Evolutionary conservation across 1,284 basidiomycete genomes (phyloP).

Genomic region (Omphalotus olearius): DNA sequence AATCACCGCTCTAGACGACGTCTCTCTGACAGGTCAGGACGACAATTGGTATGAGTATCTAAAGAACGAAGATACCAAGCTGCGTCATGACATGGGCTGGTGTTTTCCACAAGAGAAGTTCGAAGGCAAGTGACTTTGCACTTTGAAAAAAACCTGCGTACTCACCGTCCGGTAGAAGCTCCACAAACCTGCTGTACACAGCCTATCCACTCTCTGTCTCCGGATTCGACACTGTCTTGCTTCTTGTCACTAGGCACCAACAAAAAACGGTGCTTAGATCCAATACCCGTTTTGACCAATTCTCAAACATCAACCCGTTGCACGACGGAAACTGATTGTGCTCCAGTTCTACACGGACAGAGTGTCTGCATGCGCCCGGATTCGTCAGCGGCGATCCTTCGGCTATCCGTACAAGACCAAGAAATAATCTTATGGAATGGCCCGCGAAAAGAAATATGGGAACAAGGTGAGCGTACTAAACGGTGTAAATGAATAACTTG

Average conservation of each 20-base stretch:
- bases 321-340: slow-evolving; percentile 21
- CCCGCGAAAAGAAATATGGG: slow-evolving; percentile 57
- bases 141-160: not conserved
- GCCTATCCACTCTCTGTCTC: slow-evolving; percentile 6
- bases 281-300: slow-evolving; percentile 43
- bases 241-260: slow-evolving; percentile 32
- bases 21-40: slow-evolving; percentile 25
- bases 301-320: slow-evolving; percentile 17
- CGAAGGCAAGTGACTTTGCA: slow-evolving; percentile 23
- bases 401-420: slow-evolving; percentile 33
- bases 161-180: slow-evolving; percentile 12
- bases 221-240: slow-evolving; percentile 34
- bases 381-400: slow-evolving; percentile 40
- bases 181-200: slow-evolving; percentile 20
- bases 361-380: slow-evolving; percentile 43
- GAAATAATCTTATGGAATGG: slow-evolving; percentile 64
- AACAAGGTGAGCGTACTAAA: slow-evolving; percentile 49
- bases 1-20: slow-evolving; percentile 58
- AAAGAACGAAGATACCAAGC: not conserved
- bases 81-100: slow-evolving; percentile 44
- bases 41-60: slow-evolving; percentile 50
- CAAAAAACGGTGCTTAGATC: slow-evolving; percentile 46
- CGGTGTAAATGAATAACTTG: too few species aligned
- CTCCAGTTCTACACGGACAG: not conserved
- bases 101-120: slow-evolving; percentile 38